A percentile compares a stretch with the other conserved stretches of the same genome.
Conservation (phyloP, 75 land plant species). For the Cupressus sempervirens region DNA sequence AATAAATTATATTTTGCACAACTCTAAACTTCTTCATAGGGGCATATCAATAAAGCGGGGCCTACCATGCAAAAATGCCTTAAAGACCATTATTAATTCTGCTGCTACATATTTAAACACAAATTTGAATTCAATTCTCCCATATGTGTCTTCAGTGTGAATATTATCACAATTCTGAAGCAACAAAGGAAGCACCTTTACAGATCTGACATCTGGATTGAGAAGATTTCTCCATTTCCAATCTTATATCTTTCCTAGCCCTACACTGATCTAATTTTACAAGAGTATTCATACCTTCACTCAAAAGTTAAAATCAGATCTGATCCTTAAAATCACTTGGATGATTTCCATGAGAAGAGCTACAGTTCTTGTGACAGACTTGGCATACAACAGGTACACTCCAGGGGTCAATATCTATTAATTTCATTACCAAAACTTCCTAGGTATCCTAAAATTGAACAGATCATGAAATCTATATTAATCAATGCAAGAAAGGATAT, state of each 20-base stretch:
- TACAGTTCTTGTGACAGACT: background rate
- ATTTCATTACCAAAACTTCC: background rate
- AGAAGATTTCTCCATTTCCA: background rate
- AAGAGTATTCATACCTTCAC: background rate
- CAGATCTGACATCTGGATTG: background rate
- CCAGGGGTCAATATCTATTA: background rate
- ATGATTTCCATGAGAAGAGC: background rate
- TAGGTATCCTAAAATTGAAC: background rate
- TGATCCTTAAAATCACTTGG: background rate
- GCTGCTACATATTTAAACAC: background rate
- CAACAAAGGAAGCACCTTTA: conserved; percentile 1
- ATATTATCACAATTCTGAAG: background rate
- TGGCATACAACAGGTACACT: background rate
- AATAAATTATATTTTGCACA: background rate
- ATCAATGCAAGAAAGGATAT: background rate
- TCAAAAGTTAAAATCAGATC: background rate
- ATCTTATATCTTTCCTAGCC: conserved; percentile 1
- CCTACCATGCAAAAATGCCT: background rate
- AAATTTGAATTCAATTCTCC: conserved; percentile 1
- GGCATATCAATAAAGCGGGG: background rate
- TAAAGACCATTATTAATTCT: background rate
- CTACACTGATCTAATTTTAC: conserved; percentile 1
- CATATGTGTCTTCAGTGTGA: background rate
- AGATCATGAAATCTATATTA: background rate
- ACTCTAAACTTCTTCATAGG: background rate